A percentile compares a stretch with the other conserved stretches of the same genome.
Evolutionary conservation across 371 early-diverging fungal species (phyloP).

Genomic region (Apophysomyces elegans): DNA sequence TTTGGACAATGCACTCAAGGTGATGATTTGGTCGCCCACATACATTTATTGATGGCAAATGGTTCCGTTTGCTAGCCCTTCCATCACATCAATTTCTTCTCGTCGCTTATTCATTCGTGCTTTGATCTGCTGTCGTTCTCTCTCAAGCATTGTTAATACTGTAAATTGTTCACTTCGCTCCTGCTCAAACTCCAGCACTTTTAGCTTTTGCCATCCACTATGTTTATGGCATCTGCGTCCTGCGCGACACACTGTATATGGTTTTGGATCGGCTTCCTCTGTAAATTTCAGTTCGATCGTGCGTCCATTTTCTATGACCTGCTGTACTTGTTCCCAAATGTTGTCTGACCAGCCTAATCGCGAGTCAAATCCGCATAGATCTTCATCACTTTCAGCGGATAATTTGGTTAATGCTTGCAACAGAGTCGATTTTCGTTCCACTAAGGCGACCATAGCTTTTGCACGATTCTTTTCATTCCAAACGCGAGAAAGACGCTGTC

Average conservation of each 20-base stretch:
- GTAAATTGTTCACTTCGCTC: conserved; percentile 47
- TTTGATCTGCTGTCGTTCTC: conserved; percentile 47
- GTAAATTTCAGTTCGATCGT: not conserved
- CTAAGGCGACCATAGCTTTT: conserved; percentile 17
- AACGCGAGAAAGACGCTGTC: conserved; percentile 27
- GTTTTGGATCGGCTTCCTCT: conserved; percentile 3
- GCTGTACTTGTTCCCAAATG: conserved; percentile 23
- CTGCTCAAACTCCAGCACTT: conserved; percentile 56
- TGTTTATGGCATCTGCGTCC: conserved; percentile 48
- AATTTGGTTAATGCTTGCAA: conserved; percentile 12
- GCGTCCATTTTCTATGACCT: conserved; percentile 11
- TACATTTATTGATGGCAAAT: conserved; percentile 22
- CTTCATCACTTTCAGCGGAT: conserved; percentile 25
- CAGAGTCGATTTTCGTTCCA: conserved; percentile 27
- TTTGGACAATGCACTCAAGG: too few species aligned
- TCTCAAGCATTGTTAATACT: conserved; percentile 35
- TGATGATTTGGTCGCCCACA: too few species aligned
- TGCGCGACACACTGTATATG: conserved; percentile 11
- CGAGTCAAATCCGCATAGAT: conserved; percentile 53
- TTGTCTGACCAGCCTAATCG: conserved; percentile 54
- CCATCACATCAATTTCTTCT: conserved; percentile 35
- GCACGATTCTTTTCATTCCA: conserved; percentile 21
- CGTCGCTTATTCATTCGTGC: conserved; percentile 46
- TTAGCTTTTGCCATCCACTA: conserved; percentile 54
- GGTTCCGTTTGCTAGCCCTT: conserved; percentile 39